Evolutionary conservation across 2,329 filamentous ascomycete species (phyloP), one percentile per base, ranked within the genome.

Genomic region (Pyrenophora graminea): DNA sequence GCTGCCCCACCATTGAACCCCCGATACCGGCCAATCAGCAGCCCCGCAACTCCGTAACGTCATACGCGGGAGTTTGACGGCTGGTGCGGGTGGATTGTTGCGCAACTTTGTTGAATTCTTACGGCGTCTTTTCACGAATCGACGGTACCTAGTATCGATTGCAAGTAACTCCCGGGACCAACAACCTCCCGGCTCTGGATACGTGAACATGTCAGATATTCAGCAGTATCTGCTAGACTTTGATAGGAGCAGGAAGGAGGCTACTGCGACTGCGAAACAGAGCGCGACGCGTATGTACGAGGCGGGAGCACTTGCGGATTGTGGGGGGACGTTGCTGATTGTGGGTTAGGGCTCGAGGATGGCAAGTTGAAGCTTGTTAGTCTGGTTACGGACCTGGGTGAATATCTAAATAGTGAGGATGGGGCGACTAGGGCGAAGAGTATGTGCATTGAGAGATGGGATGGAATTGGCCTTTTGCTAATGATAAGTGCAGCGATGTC

Each of bases 361-460:
- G 84, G 82, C 58, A 76, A 86, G 61, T 75, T 82, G 45, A 86
- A 83, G 60, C 76, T 88, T 30, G 77, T 88, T 48, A 80, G 81
- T 46, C 73, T 87, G 42, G 82, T 88, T 47, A 82, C 86, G 64
- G 84, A 82, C 38, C 75, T 88, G 27, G 83, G 83, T 17, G 84
- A 86, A 68, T 88, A 87, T 61, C 80, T 88, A 64, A 87, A 86
- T 59, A 82, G 85, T 68, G 84, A 87, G 62, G 84, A 88, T 72
- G 76, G 77, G 18, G 77, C 79, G 12, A 76, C 83, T 37, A 78
- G 85, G 33, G 79, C 80, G n/a, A 86, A 85, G 70, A 80, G 82
- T 66, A 73, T 31, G 43, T 32, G 30, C 2, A 27, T 61, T 25
- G 64, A 71, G 10, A 69, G 32, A 10, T 30, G 4, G n/a, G n/a